phyloP scores from a whole-genome alignment of 2,329 filamentous ascomycete genomes.

The Epichloe brachyelytri region DNA sequence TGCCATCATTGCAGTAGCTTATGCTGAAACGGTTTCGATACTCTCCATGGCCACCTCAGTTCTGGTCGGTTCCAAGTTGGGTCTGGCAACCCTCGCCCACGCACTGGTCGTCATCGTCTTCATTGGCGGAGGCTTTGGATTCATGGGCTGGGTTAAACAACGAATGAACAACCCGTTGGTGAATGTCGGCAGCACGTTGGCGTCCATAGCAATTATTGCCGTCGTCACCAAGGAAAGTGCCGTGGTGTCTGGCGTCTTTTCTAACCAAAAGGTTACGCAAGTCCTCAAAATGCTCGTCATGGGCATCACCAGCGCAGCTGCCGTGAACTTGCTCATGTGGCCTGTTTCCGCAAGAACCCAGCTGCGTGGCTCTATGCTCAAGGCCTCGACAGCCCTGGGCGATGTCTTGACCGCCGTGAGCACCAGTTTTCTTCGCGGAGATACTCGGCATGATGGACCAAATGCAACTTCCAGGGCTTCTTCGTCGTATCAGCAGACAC shows the following conservation, averaged over 20 bases:
- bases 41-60: conserved; percentile 73
- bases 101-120: conserved; percentile 65
- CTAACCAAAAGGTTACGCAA: conserved; percentile 36
- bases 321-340: conserved; percentile 61
- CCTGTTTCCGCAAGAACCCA: conserved; percentile 60
- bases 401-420: conserved; percentile 70
- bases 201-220: conserved; percentile 72
- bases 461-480: conserved; percentile 13
- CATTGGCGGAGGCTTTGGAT: conserved; percentile 67
- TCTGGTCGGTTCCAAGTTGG: conserved; percentile 52
- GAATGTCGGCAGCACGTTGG: conserved; percentile 68
- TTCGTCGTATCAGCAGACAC: conserved; percentile 44
- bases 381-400: conserved; percentile 58
- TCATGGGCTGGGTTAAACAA: conserved; percentile 74
- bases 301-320: conserved; percentile 56
- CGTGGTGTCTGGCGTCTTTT: conserved; percentile 64
- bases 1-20: conserved; percentile 61
- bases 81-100: conserved; percentile 59
- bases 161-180: conserved; percentile 60
- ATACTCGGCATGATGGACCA: not conserved
- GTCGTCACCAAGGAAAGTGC: conserved; percentile 78
- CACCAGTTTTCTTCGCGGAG: conserved; percentile 63
- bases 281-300: conserved; percentile 67
- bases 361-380: conserved; percentile 57
- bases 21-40: conserved; percentile 52